Base-by-base conservation (phyloP, 805 yeast species). In the Lachancea sp. region DNA sequence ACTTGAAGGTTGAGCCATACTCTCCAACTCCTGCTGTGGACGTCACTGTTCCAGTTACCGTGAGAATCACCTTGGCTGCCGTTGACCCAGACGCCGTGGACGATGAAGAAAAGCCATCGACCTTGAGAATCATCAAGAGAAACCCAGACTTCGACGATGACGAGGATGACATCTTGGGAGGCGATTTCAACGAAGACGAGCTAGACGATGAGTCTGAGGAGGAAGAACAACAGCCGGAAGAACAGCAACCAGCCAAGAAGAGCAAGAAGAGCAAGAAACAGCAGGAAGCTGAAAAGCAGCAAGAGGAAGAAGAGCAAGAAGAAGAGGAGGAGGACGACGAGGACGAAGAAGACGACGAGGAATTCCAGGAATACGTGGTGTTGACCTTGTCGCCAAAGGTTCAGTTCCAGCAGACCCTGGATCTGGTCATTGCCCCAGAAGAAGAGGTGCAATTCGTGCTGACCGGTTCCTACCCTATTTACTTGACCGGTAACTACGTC, bases 391-490 rank as follows among this genome's bases (percentile, higher is more conserved):
- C 95, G 45, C 98, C 99, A 68, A 75, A 81, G 61, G 63, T 75
- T 44, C 87, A 81, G 66, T 84, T 66, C 68, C 99, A 93, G 75
- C 98, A 91, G 75, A 73, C 95, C 46, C 66, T 93, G 46, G 97
- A 93, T 63, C 71, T 93, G 54, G 86, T 95, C 60, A 84, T 93
- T 61, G 77, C 83, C 45, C 95, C 98, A 60, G 91, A 82, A 60
- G 99, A 93, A 72, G 95, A 90, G 63, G 88, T 93, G 50, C 81
- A 75, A 73, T 93, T 93, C 62, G 95, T 88, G 62, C 97, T 86
- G 47, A 85, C 96, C 50, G 99, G 99, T 63, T 88, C 97, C 22
- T 91, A 89, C 74, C 85, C 95, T 54, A 75, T 93, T 54, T 95
- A 91, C 67, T 73, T 93, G 58, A 75, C 86, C 56, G 99, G 99